These are phyloP conservation scores for Narthecium ossifragum DNA, from an alignment of 106 monocot species.

Conservation along the genomic window DNA sequence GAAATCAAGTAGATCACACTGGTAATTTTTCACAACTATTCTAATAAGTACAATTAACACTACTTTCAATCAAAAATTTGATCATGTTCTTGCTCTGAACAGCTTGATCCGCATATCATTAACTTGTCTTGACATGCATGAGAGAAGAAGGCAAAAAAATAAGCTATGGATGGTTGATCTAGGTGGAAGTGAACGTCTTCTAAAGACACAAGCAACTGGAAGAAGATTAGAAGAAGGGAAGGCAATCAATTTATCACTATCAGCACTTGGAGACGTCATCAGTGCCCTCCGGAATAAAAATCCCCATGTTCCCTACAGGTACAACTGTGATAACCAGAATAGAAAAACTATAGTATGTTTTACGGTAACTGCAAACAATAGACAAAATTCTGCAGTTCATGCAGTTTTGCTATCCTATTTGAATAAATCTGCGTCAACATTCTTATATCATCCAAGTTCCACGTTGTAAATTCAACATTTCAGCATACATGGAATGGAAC, in stretches of 20 bases:
- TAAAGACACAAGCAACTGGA: constrained; percentile 66
- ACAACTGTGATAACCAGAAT: too few relatives aligned
- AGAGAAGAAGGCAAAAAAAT: constrained; percentile 50
- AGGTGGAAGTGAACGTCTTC: constrained; percentile 67
- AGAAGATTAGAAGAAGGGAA: constrained; percentile 73
- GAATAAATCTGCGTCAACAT: too few relatives aligned
- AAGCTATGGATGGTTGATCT: constrained; percentile 81
- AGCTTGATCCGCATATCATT: constrained; percentile 63
- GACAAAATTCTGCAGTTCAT: too few relatives aligned
- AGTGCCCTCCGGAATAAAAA: constrained; percentile 55
- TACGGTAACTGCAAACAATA: too few relatives aligned
- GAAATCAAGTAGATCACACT: constrained; percentile 81
- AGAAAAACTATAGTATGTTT: too few relatives aligned
- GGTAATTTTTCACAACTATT: constrained; percentile 22
- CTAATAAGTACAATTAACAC: not conserved
- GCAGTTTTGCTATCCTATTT: too few relatives aligned
- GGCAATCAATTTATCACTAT: constrained; percentile 77
- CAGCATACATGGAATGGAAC: not conserved
- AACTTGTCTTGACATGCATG: constrained; percentile 16
- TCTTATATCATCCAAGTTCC: not conserved
- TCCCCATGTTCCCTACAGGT: constrained; percentile 68
- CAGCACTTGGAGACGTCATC: constrained; percentile 81
- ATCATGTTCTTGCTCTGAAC: constrained; percentile 17
- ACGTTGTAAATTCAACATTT: not conserved
- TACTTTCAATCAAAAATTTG: not conserved